Base-by-base conservation (phyloP, 352 stramenopile genomes). In the Blastocystis hominis region DNA sequence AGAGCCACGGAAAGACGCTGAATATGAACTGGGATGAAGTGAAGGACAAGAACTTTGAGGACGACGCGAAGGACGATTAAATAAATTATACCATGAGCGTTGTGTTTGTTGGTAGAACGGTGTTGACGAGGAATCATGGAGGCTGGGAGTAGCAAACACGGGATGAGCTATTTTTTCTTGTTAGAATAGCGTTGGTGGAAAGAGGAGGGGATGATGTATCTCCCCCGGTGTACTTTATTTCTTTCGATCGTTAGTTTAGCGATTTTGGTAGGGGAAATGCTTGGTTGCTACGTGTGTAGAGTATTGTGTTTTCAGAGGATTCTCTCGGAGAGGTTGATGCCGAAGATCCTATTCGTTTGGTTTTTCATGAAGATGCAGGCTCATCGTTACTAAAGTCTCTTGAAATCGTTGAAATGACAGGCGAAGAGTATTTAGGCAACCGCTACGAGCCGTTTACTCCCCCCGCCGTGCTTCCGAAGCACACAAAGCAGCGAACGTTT, bases 11-110 rank as follows among this genome's bases (percentile, higher is more conserved):
- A 42, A 87, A 55, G n/a, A 46, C 40, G 30, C 46, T 87, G 34
- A 78, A 75, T 42, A 87, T 78, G 66, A 87, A 87, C 30, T 87
- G 77, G 77, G 63, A 77, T 24, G 77, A 87, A 55, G 66, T 87
- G 54, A 87, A 87, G 66, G 77, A 87, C 50, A 87, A 87, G 24
- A 68, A 61, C 30, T 87, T 76, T 64, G 77, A 87, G 20, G 66
- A 75, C n/a, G 77, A 61, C 5, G 46, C 46, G 20, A 75, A 78
- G 44, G 44, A 87, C 40, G 24, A 30, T 30, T 30, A 30, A 30
- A 30, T 87, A 77, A 87, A 38, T 61, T 79, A 34, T 72, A 72
- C 62, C 40, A 72, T 72, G 55, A 5, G 55, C 20, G 36, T 5
- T 44, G 36, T 38, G 17, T 72, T 72, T 20, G 36, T 72, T 15